phyloP scores from a whole-genome alignment of 345 rosid genomes.

The Arabis hirsuta region DNA sequence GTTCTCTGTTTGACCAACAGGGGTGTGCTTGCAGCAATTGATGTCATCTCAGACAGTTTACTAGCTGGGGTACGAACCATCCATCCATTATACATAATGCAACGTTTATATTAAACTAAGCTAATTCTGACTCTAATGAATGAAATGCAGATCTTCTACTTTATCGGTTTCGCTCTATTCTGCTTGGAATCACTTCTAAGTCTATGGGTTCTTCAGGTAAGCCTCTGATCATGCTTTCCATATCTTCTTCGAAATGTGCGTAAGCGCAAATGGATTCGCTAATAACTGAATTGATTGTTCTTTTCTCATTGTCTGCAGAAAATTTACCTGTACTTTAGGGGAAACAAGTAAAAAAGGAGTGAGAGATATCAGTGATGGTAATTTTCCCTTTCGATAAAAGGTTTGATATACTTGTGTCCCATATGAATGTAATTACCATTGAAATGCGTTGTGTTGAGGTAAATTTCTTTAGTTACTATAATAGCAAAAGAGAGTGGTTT shows the following conservation, averaged over 20 bases:
- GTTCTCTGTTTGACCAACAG: constrained; percentile 48
- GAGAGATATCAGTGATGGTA: constrained; percentile 22
- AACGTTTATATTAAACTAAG: not conserved
- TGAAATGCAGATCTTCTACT: constrained; percentile 78
- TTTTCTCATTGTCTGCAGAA: constrained; percentile 58
- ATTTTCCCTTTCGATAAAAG: constrained; percentile 10
- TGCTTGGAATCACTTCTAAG: constrained; percentile 89
- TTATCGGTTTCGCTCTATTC: constrained; percentile 87
- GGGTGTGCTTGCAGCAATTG: constrained; percentile 94
- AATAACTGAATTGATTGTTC: constrained; percentile 1
- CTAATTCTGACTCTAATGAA: constrained; percentile 5
- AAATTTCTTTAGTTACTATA: constrained; percentile 33
- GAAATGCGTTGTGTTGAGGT: constrained; percentile 31
- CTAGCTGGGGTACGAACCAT: constrained; percentile 80
- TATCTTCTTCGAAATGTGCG: constrained; percentile 7
- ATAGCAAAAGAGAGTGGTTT: constrained; percentile 32
- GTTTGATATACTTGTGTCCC: constrained; percentile 28
- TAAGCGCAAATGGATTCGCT: not conserved
- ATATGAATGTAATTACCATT: constrained; percentile 42
- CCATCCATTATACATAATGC: too few relatives aligned
- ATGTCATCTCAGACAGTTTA: constrained; percentile 66
- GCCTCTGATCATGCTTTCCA: constrained; percentile 10
- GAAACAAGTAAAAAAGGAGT: constrained; percentile 56
- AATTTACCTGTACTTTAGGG: constrained; percentile 82
- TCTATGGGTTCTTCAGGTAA: constrained; percentile 98